Percentiles rank a stretch among this genome's conserved stretches.
phyloP scores from a whole-genome alignment of 176 grass and related monocot species.

The Triticum urartu region DNA sequence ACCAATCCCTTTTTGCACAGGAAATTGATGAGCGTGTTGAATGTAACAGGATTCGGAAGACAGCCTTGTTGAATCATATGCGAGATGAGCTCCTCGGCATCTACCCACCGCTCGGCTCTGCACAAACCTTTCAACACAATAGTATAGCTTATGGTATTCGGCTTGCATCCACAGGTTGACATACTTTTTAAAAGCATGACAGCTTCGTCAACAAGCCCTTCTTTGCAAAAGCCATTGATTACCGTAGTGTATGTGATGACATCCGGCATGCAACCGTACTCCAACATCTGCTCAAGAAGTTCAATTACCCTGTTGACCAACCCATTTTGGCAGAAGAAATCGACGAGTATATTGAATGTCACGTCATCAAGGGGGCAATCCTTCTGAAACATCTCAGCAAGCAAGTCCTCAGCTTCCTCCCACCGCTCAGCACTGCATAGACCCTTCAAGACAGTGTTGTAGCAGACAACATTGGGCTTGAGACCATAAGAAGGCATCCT shows the following conservation, averaged over 20 bases:
- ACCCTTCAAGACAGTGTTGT: constrained; percentile 43
- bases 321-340: constrained; percentile 48
- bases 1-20: constrained; percentile 61
- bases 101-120: constrained; percentile 30
- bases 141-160: constrained; percentile 58
- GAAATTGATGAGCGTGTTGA: constrained; percentile 55
- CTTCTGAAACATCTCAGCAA: constrained; percentile 41
- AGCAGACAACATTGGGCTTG: constrained; percentile 50
- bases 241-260: constrained; percentile 49
- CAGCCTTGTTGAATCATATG: constrained; percentile 54
- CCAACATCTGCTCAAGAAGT: constrained; percentile 56
- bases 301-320: constrained; percentile 44
- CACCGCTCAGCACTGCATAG: constrained; percentile 38
- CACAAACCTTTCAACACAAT: constrained; percentile 46
- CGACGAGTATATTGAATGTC: constrained; percentile 46
- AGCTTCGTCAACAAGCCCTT: constrained; percentile 43
- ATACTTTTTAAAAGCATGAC: constrained; percentile 41
- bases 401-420: constrained; percentile 28
- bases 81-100: constrained; percentile 48
- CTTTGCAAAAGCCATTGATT: constrained; percentile 45
- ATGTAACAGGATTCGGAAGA: constrained; percentile 54
- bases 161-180: constrained; percentile 46
- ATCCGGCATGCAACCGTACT: constrained; percentile 38
- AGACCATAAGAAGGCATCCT: constrained; percentile 48
- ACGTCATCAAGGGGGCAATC: constrained; percentile 42